A percentile compares a stretch with the other conserved stretches of the same genome.
phyloP scores from a whole-genome alignment of 345 rosid genomes.

The Melastoma malabathricum region DNA sequence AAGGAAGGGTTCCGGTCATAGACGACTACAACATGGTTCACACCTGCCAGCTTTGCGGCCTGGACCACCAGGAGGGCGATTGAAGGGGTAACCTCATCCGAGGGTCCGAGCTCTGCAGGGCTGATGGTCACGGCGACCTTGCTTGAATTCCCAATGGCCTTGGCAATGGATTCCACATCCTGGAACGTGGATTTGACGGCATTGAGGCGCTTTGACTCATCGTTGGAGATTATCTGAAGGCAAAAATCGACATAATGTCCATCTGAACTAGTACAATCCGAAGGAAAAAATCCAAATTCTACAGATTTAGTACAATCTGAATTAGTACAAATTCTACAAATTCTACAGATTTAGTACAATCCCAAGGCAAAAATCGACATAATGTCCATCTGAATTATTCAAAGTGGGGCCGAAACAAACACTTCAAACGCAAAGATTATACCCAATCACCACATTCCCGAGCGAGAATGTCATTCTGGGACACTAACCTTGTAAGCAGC shows the following conservation, averaged over 20 bases:
- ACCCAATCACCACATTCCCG: too few species aligned
- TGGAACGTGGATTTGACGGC: conserved; percentile 70
- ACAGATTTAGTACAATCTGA: too few species aligned
- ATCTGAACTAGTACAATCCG: neutral
- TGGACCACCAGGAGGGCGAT: conserved; percentile 69
- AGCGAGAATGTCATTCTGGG: neutral
- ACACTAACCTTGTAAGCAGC: conserved; percentile 56
- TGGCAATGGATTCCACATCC: conserved; percentile 70
- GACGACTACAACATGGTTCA: conserved; percentile 67
- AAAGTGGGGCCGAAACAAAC: too few species aligned
- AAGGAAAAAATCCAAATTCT: neutral
- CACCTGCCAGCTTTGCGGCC: conserved; percentile 79
- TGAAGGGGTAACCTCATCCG: conserved; percentile 38
- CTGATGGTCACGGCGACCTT: conserved; percentile 80
- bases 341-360: too few species aligned
- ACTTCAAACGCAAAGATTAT: too few species aligned
- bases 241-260: too few species aligned
- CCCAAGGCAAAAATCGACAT: too few species aligned
- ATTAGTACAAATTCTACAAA: too few species aligned
- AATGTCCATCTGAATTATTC: too few species aligned
- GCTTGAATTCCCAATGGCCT: conserved; percentile 94
- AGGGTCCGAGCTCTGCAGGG: conserved; percentile 58
- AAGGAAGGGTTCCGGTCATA: conserved; percentile 30
- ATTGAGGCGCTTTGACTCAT: conserved; percentile 62
- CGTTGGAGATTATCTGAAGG: conserved; percentile 64